Evolutionary conservation across 805 yeast species (phyloP).

Genomic region (Ogataea allantospora): DNA sequence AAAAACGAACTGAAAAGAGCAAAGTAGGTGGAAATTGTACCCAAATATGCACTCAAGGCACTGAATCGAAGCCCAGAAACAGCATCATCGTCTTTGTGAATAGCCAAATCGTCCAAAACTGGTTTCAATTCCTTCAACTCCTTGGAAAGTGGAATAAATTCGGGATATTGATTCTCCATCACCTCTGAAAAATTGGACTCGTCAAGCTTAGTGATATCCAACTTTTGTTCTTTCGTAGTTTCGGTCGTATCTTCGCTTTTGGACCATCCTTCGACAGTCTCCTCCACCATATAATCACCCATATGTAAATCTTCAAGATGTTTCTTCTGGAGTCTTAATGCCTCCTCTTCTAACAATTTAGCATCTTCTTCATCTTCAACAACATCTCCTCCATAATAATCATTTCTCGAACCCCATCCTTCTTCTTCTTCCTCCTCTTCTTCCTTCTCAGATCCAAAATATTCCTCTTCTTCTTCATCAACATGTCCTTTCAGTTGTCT

Average conservation of each 20-base stretch:
- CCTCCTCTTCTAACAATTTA: constrained; percentile 81
- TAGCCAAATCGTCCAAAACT: constrained; percentile 38
- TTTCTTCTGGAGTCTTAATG: constrained; percentile 77
- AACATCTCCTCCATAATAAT: constrained; percentile 62
- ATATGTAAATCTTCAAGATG: constrained; percentile 73
- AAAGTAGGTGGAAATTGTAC: constrained; percentile 74
- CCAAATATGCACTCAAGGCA: constrained; percentile 78
- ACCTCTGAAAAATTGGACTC: constrained; percentile 50
- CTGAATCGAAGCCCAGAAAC: constrained; percentile 51
- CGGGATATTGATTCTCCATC: constrained; percentile 71
- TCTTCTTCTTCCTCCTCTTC: constrained; percentile 34
- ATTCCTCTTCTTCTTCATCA: constrained; percentile 48
- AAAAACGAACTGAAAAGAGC: constrained; percentile 65
- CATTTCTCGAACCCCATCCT: constrained; percentile 45
- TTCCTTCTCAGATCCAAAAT: constrained; percentile 37
- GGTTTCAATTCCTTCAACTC: constrained; percentile 52
- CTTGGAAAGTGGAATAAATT: constrained; percentile 70
- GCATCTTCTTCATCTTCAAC: constrained; percentile 75
- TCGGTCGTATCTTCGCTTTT: constrained; percentile 41
- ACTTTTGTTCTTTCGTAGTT: constrained; percentile 31
- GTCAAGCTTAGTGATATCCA: constrained; percentile 51
- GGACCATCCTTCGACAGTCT: constrained; percentile 76
- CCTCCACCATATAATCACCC: constrained; percentile 77
- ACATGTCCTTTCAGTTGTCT: constrained; percentile 40
- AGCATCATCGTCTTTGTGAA: constrained; percentile 32